Evolutionary conservation across 2,329 filamentous ascomycete genomes (phyloP).

Genomic region (Pseudocercospora crystallina): DNA sequence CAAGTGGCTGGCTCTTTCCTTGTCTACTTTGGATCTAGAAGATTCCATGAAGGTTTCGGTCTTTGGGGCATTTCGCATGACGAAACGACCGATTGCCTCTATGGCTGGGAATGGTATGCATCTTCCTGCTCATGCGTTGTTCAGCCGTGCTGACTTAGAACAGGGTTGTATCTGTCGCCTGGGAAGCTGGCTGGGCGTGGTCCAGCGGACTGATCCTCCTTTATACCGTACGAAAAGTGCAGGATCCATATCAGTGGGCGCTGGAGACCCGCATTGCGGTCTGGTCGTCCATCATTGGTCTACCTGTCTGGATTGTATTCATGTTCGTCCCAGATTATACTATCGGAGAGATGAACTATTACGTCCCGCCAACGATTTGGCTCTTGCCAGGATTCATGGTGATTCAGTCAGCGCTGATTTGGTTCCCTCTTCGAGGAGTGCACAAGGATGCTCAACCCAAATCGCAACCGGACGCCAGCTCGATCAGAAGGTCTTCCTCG

Average conservation of each 20-base stretch:
- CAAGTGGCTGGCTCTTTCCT: neutral
- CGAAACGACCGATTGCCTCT: neutral
- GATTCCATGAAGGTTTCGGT: slow-evolving; percentile 1
- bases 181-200: slow-evolving; percentile 2
- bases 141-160: neutral
- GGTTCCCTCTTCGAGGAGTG: slow-evolving; percentile 1
- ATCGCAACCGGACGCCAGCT: neutral
- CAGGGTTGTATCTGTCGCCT: slow-evolving; percentile 1
- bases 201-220: neutral
- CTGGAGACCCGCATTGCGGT: slow-evolving; percentile 1
- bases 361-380: slow-evolving; percentile 1
- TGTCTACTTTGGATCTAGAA: slow-evolving; percentile 1
- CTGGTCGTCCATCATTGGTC: neutral
- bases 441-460: neutral
- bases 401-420: slow-evolving; percentile 1
- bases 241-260: slow-evolving; percentile 2
- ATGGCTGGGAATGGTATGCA: slow-evolving; percentile 5
- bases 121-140: neutral
- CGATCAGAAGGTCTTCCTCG: no score
- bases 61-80: neutral
- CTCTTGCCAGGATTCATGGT: slow-evolving; percentile 4
- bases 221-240: neutral
- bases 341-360: neutral
- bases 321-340: slow-evolving; percentile 1
- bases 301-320: slow-evolving; percentile 3